A percentile compares a stretch with the other conserved stretches of the same genome.
These are phyloP conservation scores for Pseudogymnoascus sp. DNA, from an alignment of 2,329 filamentous ascomycete species.

Conservation along the genomic window DNA sequence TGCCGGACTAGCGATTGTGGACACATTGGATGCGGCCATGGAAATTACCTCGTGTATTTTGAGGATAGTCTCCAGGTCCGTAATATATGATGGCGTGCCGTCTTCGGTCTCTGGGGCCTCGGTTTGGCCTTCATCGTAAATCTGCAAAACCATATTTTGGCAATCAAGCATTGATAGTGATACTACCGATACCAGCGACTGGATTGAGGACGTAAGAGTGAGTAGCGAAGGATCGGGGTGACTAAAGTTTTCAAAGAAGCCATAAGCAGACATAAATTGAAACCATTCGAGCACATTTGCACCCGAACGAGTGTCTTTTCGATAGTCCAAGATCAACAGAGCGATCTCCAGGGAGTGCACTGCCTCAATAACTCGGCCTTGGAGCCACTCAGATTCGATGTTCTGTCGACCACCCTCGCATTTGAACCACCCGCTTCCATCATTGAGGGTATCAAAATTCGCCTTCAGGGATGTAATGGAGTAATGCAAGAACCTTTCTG, in stretches of 20 bases:
- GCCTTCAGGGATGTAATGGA: slow-evolving; percentile 45
- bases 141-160: slow-evolving; percentile 50
- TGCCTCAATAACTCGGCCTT: slow-evolving; percentile 61
- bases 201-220: slow-evolving; percentile 53
- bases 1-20: slow-evolving; percentile 62
- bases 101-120: slow-evolving; percentile 28
- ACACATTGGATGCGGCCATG: slow-evolving; percentile 47
- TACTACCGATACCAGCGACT: slow-evolving; percentile 62
- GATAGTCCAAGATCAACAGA: slow-evolving; percentile 61
- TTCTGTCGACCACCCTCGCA: slow-evolving; percentile 45
- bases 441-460: slow-evolving; percentile 39
- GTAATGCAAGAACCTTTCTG: slow-evolving; percentile 17
- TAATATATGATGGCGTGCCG: slow-evolving; percentile 53
- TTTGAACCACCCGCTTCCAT: slow-evolving; percentile 39
- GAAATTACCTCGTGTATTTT: slow-evolving; percentile 68
- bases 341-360: slow-evolving; percentile 67
- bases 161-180: slow-evolving; percentile 61
- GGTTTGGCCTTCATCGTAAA: slow-evolving; percentile 37
- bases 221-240: slow-evolving; percentile 23
- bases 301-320: slow-evolving; percentile 49
- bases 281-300: slow-evolving; percentile 66
- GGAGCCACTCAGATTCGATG: slow-evolving; percentile 52
- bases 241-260: slow-evolving; percentile 62
- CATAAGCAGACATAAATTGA: slow-evolving; percentile 58
- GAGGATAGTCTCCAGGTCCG: slow-evolving; percentile 62